phyloP scores from a whole-genome alignment of 768 basidiomycete species.

The Kwoniella dendrophila region DNA sequence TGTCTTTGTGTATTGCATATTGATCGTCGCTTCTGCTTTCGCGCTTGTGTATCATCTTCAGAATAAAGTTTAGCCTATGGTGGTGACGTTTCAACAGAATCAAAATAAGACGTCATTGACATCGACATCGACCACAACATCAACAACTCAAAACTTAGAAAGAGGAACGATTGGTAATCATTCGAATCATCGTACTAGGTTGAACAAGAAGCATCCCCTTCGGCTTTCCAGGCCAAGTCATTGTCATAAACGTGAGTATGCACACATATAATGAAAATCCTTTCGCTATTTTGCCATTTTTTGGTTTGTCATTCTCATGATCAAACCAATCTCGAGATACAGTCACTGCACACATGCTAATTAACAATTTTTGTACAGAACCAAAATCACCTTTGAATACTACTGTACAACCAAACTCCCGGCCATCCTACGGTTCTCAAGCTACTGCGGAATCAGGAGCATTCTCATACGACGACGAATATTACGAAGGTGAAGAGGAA shows the following conservation, averaged over 20 bases:
- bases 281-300: not conserved
- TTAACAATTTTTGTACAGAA: not conserved
- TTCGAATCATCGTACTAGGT: not conserved
- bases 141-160: not conserved
- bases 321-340: no score
- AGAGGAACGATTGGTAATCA: constrained; percentile 5
- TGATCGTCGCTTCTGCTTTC: not conserved
- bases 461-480: constrained; percentile 39
- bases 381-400: not conserved
- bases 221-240: not conserved
- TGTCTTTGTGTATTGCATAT: not conserved
- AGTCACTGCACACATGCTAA: not conserved
- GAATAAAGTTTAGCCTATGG: constrained; percentile 10
- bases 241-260: not conserved
- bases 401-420: constrained; percentile 6
- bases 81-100: constrained; percentile 14
- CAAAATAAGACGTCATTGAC: constrained; percentile 14
- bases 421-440: constrained; percentile 28
- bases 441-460: constrained; percentile 32
- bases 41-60: not conserved
- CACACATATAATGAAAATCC: not conserved
- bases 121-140: constrained; percentile 1
- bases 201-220: not conserved
- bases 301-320: not conserved
- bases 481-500: constrained; percentile 44